Evolutionary conservation across 2,329 filamentous ascomycete species (phyloP).

Genomic region (Fusarium cicatricum): DNA sequence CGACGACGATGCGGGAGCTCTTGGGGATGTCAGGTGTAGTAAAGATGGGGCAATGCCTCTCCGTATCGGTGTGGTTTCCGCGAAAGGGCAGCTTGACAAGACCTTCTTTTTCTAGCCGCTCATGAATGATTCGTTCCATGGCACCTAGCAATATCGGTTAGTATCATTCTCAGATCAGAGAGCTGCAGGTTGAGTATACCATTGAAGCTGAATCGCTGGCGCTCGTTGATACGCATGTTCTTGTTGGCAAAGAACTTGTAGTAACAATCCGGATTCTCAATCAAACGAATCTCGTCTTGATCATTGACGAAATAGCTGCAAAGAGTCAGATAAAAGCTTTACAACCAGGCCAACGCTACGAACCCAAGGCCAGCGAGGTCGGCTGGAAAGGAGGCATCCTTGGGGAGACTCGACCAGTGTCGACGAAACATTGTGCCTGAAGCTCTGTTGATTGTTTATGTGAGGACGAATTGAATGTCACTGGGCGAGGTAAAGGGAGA

Average conservation of each 20-base stretch:
- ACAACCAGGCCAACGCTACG: neutral
- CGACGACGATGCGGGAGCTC: slow-evolving; percentile 71
- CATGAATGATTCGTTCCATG: slow-evolving; percentile 65
- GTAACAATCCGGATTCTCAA: slow-evolving; percentile 70
- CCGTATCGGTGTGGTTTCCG: slow-evolving; percentile 52
- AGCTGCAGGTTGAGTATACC: slow-evolving; percentile 55
- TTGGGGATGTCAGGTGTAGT: slow-evolving; percentile 58
- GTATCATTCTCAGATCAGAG: rapidly evolving
- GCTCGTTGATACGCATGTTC: slow-evolving; percentile 79
- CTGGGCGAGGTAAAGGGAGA: neutral
- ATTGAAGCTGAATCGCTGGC: slow-evolving; percentile 78
- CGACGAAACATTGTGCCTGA: slow-evolving; percentile 74
- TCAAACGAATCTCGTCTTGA: slow-evolving; percentile 76
- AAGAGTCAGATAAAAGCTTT: neutral
- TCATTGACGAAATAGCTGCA: slow-evolving; percentile 80
- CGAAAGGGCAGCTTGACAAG: slow-evolving; percentile 71
- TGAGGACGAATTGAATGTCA: neutral
- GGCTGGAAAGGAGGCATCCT: slow-evolving; percentile 71
- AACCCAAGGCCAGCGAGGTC: slow-evolving; percentile 78
- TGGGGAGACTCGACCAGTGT: slow-evolving; percentile 71
- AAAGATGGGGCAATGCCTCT: slow-evolving; percentile 76
- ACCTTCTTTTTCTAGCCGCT: slow-evolving; percentile 68
- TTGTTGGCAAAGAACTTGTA: slow-evolving; percentile 79
- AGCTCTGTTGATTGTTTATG: neutral
- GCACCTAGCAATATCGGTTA: slow-evolving; percentile 60